These are phyloP conservation scores for Dipodascus albidus DNA, from an alignment of 805 yeast species.

Conservation along the genomic window DNA sequence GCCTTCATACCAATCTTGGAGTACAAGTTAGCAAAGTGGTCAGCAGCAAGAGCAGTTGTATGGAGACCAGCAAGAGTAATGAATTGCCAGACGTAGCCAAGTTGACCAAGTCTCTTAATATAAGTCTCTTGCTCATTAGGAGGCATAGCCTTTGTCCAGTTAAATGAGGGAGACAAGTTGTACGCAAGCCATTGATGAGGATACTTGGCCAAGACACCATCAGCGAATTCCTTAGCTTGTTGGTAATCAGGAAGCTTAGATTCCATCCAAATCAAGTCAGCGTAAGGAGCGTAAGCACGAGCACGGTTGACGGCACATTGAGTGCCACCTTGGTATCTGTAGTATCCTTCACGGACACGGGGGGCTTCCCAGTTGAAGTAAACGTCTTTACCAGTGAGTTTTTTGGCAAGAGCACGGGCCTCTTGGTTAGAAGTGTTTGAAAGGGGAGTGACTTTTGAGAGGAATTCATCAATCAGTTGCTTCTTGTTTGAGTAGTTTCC, in stretches of 20 bases:
- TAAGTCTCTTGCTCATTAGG: slow-evolving; percentile 81
- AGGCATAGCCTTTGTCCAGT: slow-evolving; percentile 94
- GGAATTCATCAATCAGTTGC: slow-evolving; percentile 52
- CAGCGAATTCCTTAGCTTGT: slow-evolving; percentile 92
- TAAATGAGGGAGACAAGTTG: slow-evolving; percentile 93
- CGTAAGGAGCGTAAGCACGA: slow-evolving; percentile 87
- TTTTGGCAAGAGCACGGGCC: slow-evolving; percentile 65
- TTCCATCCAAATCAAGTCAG: slow-evolving; percentile 98
- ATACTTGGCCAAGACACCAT: slow-evolving; percentile 67
- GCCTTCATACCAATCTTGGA: slow-evolving; percentile 87
- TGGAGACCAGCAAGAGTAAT: slow-evolving; percentile 96
- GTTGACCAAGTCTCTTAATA: slow-evolving; percentile 70
- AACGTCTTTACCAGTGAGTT: slow-evolving; percentile 68
- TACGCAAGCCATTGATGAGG: slow-evolving; percentile 96
- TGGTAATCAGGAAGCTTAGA: slow-evolving; percentile 85
- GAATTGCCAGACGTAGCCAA: slow-evolving; percentile 96
- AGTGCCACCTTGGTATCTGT: slow-evolving; percentile 92
- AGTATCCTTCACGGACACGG: slow-evolving; percentile 93
- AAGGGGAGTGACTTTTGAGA: slow-evolving; percentile 58
- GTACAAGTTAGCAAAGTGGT: slow-evolving; percentile 70
- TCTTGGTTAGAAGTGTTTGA: slow-evolving; percentile 66
- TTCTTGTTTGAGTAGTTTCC: slow-evolving; percentile 50
- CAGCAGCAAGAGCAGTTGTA: slow-evolving; percentile 86
- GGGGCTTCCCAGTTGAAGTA: slow-evolving; percentile 93
- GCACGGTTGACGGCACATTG: slow-evolving; percentile 97